Conservation (phyloP, 2,329 filamentous ascomycete species). For the Ophiostoma sp. region DNA sequence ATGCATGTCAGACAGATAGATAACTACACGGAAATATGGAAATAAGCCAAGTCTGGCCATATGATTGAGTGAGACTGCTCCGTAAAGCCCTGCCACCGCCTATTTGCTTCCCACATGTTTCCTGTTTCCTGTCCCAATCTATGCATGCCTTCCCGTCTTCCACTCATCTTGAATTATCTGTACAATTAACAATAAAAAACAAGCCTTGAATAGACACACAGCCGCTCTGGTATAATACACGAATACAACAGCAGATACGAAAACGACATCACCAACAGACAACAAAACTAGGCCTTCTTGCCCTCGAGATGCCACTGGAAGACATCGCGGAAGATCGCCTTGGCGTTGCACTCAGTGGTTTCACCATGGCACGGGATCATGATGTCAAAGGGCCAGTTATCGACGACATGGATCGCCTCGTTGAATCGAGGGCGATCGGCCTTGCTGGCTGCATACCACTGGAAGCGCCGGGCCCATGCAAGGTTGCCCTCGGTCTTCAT, state of each 20-base stretch:
- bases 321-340: constrained; percentile 69
- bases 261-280: not conserved
- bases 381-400: constrained; percentile 75
- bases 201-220: not conserved
- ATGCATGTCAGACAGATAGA: not conserved
- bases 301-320: constrained; percentile 70
- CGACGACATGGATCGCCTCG: constrained; percentile 62
- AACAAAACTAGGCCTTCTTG: not conserved
- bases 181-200: not conserved
- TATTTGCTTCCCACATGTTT: not conserved
- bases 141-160: not conserved
- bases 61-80: not conserved
- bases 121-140: not conserved
- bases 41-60: not conserved
- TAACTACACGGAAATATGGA: not conserved
- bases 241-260: not conserved
- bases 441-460: constrained; percentile 66
- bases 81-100: not conserved
- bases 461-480: constrained; percentile 71
- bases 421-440: constrained; percentile 64
- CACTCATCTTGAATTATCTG: not conserved
- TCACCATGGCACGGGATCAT: constrained; percentile 94
- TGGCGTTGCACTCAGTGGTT: constrained; percentile 67
- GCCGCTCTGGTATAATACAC: not conserved
- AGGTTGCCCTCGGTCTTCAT: constrained; percentile 60